A percentile compares a stretch with the other conserved stretches of the same genome.
Conservation (phyloP, 139 green algal genomes). For the Chlorella ohadii region DNA sequence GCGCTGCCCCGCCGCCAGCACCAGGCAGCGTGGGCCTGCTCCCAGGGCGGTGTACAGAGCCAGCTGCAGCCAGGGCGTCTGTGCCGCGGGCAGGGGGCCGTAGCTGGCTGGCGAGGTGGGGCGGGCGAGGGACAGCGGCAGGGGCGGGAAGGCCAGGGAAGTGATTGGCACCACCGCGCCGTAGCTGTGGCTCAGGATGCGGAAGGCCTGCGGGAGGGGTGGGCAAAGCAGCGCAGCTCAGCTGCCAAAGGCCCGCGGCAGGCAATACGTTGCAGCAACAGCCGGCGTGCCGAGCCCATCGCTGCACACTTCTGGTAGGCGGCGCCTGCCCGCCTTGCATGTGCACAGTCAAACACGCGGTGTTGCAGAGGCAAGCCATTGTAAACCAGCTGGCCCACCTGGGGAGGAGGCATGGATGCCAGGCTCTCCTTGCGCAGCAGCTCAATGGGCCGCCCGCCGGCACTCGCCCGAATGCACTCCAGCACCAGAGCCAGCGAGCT, state of each 20-base stretch:
- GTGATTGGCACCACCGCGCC: conserved; percentile 75
- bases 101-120: conserved; percentile 63
- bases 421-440: conserved; percentile 88
- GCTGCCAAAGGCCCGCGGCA: no score
- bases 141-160: conserved; percentile 69
- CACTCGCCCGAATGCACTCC: conserved; percentile 44
- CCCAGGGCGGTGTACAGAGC: conserved; percentile 66
- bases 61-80: conserved; percentile 82
- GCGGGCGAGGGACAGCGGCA: conserved; percentile 61
- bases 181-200: conserved; percentile 82
- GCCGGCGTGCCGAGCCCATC: no score
- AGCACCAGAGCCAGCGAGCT: conserved; percentile 62
- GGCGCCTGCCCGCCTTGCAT: no score
- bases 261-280: no score
- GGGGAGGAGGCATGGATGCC: conserved; percentile 61
- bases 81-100: conserved; percentile 63
- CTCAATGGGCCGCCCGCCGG: conserved; percentile 68
- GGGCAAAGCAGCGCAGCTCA: no score
- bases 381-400: neutral
- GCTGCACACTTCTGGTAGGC: no score
- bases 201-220: conserved; percentile 27
- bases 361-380: no score
- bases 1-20: conserved; percentile 73
- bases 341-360: no score
- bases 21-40: conserved; percentile 66